Evolutionary conservation across 345 rosid species (phyloP).

Genomic region (Cardiospermum halicacabum): DNA sequence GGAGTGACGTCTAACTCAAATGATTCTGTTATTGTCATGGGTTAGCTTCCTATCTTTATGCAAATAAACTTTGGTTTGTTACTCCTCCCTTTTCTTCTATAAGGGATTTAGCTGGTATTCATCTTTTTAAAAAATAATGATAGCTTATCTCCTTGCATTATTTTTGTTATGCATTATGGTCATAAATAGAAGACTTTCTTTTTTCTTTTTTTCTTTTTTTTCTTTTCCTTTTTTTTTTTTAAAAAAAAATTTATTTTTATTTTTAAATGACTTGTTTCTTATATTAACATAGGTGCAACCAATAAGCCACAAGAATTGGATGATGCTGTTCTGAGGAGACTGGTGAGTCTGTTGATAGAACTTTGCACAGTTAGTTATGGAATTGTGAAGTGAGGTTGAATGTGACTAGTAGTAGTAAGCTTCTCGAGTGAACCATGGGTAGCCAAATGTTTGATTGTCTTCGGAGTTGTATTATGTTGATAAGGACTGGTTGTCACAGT

Average conservation of each 20-base stretch:
- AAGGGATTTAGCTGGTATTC: neutral
- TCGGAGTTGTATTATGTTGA: neutral
- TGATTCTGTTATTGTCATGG: constrained; percentile 85
- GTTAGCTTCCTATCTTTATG: constrained; percentile 33
- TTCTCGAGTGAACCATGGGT: neutral
- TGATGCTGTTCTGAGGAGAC: constrained; percentile 92
- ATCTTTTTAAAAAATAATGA: neutral
- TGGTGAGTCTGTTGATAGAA: constrained; percentile 45
- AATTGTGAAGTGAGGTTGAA: neutral
- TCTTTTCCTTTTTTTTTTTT: too few relatives aligned
- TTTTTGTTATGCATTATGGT: neutral
- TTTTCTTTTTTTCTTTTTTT: too few relatives aligned
- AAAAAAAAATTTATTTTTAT: neutral
- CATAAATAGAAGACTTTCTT: too few relatives aligned
- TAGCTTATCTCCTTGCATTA: neutral
- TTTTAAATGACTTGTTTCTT: constrained; percentile 9
- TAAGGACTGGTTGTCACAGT: neutral
- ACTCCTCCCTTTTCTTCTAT: neutral
- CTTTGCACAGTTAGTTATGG: neutral
- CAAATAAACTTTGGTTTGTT: neutral
- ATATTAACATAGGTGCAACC: constrained; percentile 71
- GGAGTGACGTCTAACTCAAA: constrained; percentile 83
- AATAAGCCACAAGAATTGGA: constrained; percentile 98
- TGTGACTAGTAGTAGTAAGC: neutral
- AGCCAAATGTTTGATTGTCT: too few relatives aligned